Evolutionary conservation across 768 basidiomycete genomes (phyloP).

Genomic region (Suillus fuscotomentosus): DNA sequence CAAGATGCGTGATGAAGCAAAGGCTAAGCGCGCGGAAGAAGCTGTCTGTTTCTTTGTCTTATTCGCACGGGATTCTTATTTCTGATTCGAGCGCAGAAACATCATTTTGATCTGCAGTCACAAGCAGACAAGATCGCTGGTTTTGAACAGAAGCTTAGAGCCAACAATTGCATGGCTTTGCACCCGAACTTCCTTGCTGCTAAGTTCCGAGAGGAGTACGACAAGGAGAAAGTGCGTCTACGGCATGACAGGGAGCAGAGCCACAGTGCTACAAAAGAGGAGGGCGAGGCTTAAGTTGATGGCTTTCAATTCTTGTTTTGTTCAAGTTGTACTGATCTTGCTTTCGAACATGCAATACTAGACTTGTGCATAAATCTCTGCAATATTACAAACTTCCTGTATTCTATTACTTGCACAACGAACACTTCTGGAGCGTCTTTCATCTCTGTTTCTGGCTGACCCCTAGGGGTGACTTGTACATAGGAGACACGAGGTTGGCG

Average conservation of each 20-base stretch:
- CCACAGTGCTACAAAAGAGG: slow-evolving; percentile 26
- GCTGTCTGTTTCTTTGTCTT: slow-evolving; percentile 39
- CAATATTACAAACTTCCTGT: not conserved
- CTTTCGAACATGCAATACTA: not conserved
- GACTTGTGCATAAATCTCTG: not conserved
- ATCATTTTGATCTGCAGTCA: slow-evolving; percentile 54
- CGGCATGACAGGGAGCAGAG: slow-evolving; percentile 28
- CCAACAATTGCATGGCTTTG: slow-evolving; percentile 50
- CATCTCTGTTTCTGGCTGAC: not conserved
- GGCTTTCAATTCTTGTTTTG: slow-evolving; percentile 16
- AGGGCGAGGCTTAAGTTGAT: slow-evolving; percentile 23
- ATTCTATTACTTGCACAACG: not conserved
- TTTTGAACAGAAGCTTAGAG: slow-evolving; percentile 58
- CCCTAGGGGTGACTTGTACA: not conserved
- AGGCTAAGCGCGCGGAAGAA: slow-evolving; percentile 53
- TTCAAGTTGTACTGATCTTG: slow-evolving; percentile 3
- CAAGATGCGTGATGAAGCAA: slow-evolving; percentile 68
- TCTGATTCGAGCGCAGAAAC: slow-evolving; percentile 34
- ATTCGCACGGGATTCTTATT: not conserved
- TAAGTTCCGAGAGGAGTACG: slow-evolving; percentile 55
- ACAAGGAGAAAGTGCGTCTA: slow-evolving; percentile 36
- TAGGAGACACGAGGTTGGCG: slow-evolving; percentile 18
- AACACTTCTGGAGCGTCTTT: not conserved
- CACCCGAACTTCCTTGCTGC: slow-evolving; percentile 62
- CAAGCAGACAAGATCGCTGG: slow-evolving; percentile 59